Evolutionary conservation across 2,329 filamentous ascomycete genomes (phyloP).

Genomic region (Blumeria hordei): DNA sequence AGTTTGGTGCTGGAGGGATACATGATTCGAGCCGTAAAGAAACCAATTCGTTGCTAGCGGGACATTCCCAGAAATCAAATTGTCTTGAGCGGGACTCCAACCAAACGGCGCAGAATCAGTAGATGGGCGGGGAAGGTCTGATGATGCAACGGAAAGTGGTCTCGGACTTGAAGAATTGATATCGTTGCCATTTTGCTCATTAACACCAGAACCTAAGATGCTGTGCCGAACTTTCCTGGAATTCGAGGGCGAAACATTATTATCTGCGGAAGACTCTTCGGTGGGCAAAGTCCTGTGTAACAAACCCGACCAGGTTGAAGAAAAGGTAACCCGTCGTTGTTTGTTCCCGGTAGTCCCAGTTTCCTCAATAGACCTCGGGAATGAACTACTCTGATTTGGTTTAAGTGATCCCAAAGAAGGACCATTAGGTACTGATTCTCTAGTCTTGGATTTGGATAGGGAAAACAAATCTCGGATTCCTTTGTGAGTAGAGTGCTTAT

Average conservation of each 20-base stretch:
- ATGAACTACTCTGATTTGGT: conserved; percentile 50
- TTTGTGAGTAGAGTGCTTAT: conserved; percentile 21
- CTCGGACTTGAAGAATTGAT: conserved; percentile 34
- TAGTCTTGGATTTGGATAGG: conserved; percentile 35
- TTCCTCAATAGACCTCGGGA: conserved; percentile 38
- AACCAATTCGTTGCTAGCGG: conserved; percentile 29
- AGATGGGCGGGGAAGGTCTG: conserved; percentile 51
- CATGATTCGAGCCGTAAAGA: conserved; percentile 5
- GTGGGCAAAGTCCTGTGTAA: conserved; percentile 13
- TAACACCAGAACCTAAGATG: conserved; percentile 27
- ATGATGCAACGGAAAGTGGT: conserved; percentile 43
- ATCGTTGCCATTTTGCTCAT: conserved; percentile 20
- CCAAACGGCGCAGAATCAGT: conserved; percentile 58
- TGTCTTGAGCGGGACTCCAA: conserved; percentile 25
- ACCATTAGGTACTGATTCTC: conserved; percentile 33
- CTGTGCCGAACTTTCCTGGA: conserved; percentile 10
- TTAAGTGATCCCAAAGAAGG: conserved; percentile 46
- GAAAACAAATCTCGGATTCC: conserved; percentile 29
- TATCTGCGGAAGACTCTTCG: conserved; percentile 9
- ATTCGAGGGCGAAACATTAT: conserved; percentile 13
- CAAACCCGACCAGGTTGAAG: conserved; percentile 25
- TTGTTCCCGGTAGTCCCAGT: conserved; percentile 25
- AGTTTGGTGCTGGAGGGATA: neutral
- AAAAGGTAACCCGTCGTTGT: conserved; percentile 30
- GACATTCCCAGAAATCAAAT: conserved; percentile 25